phyloP scores from a whole-genome alignment of 2,329 filamentous ascomycete species.

The Arthrobotrys sinensis region DNA sequence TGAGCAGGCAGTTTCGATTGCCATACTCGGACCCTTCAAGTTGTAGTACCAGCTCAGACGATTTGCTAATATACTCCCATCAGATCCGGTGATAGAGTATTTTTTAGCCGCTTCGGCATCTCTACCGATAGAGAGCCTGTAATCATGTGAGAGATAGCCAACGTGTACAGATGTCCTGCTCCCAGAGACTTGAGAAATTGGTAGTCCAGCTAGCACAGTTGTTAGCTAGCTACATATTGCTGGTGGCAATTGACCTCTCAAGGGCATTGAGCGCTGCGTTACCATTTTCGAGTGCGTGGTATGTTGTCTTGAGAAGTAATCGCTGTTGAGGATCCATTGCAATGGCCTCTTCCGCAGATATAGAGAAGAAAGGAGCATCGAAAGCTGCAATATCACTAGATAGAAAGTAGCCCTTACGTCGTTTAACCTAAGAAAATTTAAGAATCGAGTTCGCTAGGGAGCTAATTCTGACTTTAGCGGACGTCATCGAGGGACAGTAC shows the following conservation, averaged over 20 bases:
- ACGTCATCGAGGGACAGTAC: neutral
- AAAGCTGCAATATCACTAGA: slow-evolving; percentile 83
- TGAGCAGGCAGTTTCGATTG: slow-evolving; percentile 74
- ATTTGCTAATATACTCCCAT: slow-evolving; percentile 70
- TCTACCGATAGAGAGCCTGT: slow-evolving; percentile 55
- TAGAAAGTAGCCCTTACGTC: slow-evolving; percentile 64
- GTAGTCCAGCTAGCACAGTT: slow-evolving; percentile 11
- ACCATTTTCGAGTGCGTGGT: slow-evolving; percentile 85
- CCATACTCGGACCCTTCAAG: slow-evolving; percentile 63
- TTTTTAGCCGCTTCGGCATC: slow-evolving; percentile 67
- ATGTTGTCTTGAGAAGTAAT: slow-evolving; percentile 82
- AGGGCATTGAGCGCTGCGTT: too few relatives aligned
- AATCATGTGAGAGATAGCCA: slow-evolving; percentile 48
- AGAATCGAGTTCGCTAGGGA: too few relatives aligned
- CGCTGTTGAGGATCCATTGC: slow-evolving; percentile 85
- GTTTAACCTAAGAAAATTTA: slow-evolving; percentile 3
- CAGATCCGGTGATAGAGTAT: slow-evolving; percentile 67
- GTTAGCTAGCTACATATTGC: neutral
- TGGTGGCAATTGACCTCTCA: too few relatives aligned
- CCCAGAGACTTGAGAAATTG: slow-evolving; percentile 63
- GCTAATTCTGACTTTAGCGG: too few relatives aligned
- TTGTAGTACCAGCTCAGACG: slow-evolving; percentile 69
- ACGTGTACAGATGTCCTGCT: slow-evolving; percentile 55
- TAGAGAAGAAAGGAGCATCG: slow-evolving; percentile 87
- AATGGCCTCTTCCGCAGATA: slow-evolving; percentile 84